Percentiles rank a stretch among this genome's conserved stretches.
These are phyloP conservation scores for Crataegus laevigata DNA, from an alignment of 306 rosid species.

Conservation along the genomic window DNA sequence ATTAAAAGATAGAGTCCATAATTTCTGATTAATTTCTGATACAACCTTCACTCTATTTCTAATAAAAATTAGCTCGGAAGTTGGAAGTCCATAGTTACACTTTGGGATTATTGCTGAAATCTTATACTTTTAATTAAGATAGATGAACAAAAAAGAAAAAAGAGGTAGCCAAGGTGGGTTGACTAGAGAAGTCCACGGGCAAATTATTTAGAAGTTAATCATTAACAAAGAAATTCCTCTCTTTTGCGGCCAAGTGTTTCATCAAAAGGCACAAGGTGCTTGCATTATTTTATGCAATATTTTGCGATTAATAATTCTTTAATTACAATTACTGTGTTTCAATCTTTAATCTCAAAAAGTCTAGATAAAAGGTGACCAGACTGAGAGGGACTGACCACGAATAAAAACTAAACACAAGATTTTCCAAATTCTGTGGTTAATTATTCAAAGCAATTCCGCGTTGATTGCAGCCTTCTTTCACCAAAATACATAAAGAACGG, in stretches of 20 bases:
- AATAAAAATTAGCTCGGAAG: too few relatives aligned
- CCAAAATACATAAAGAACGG: background rate
- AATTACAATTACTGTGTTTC: background rate
- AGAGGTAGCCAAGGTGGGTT: background rate
- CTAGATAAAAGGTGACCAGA: background rate
- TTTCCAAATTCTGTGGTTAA: background rate
- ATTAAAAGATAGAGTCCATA: too few relatives aligned
- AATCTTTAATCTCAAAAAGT: background rate
- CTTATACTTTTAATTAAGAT: background rate
- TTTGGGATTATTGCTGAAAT: background rate
- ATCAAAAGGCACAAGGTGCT: background rate
- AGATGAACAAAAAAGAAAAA: background rate
- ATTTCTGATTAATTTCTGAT: too few relatives aligned
- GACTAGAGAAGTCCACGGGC: conserved; percentile 2
- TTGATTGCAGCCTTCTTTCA: background rate
- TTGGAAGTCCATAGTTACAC: too few relatives aligned
- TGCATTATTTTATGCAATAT: background rate
- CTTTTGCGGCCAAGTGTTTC: background rate
- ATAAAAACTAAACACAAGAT: background rate
- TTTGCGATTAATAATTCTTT: background rate
- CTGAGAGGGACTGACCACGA: background rate
- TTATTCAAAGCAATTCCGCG: conserved; percentile 44
- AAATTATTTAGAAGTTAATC: background rate
- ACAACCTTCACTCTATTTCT: too few relatives aligned
- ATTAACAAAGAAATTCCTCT: background rate